Percentiles rank a stretch among this genome's conserved stretches.
Evolutionary conservation across 83 land plant genomes (phyloP).

Genomic region (Diphasiastrum complanatum): DNA sequence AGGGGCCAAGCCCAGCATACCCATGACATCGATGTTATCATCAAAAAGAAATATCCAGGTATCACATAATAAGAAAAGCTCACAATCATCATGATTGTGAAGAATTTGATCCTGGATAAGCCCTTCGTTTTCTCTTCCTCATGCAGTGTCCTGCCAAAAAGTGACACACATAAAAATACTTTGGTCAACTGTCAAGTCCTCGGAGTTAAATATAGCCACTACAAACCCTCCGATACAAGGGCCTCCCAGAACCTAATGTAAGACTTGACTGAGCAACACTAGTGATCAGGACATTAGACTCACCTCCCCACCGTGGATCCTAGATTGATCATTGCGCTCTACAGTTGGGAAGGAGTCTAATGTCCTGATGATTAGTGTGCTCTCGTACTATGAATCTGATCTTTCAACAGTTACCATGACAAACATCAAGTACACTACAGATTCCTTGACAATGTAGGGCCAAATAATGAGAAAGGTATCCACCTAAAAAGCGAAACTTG

Average conservation of each 20-base stretch:
- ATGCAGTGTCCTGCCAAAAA: conserved; percentile 59
- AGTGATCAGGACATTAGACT: no score
- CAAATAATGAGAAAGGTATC: not conserved
- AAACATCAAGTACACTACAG: not conserved
- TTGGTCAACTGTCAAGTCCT: not conserved
- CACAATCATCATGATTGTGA: conserved; percentile 47
- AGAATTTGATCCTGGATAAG: conserved; percentile 65
- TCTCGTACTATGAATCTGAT: no score
- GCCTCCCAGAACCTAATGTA: no score
- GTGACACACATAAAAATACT: not conserved
- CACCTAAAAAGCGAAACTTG: conserved; percentile 61
- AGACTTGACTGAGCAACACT: no score
- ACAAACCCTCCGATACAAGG: no score
- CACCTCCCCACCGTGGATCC: no score
- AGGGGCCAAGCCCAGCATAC: conserved; percentile 68
- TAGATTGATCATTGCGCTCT: no score
- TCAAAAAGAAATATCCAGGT: conserved; percentile 72
- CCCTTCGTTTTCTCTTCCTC: conserved; percentile 59
- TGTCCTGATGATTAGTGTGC: no score
- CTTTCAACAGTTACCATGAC: no score
- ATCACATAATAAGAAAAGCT: conserved; percentile 71
- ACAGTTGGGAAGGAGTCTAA: no score
- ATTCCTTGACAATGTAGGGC: not conserved
- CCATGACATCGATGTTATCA: conserved; percentile 68
- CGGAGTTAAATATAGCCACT: not conserved